phyloP scores from a whole-genome alignment of 148 eudicot species.

The Rhododendron ferrugineum region DNA sequence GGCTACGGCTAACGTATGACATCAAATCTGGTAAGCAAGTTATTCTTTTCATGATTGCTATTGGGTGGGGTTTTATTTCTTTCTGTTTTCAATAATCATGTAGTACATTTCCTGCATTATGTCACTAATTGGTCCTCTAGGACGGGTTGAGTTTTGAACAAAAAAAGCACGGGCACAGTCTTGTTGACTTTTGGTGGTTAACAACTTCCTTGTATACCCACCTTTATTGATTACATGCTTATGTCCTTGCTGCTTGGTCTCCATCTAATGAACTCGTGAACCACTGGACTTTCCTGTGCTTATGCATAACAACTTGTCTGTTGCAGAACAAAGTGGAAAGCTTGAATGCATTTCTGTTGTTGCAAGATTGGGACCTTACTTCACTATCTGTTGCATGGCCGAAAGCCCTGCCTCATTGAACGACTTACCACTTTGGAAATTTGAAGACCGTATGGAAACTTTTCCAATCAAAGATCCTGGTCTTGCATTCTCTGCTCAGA shows the following conservation, averaged over 20 bases:
- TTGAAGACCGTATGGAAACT: conserved; percentile 72
- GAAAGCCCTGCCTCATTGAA: conserved; percentile 95
- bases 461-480: conserved; percentile 86
- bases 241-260: neutral
- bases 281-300: neutral
- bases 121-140: neutral
- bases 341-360: conserved; percentile 81
- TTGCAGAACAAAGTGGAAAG: conserved; percentile 93
- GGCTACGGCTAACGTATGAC: conserved; percentile 85
- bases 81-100: neutral
- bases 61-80: neutral
- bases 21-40: conserved; percentile 65
- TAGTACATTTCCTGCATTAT: neutral
- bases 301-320: neutral
- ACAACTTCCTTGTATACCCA: conserved; percentile 1
- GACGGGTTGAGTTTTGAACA: neutral
- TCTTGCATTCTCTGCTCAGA: conserved; percentile 80
- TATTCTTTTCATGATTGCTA: neutral
- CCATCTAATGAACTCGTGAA: neutral
- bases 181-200: neutral
- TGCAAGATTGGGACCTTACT: conserved; percentile 67
- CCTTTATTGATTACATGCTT: neutral
- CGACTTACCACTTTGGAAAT: conserved; percentile 90
- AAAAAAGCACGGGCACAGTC: neutral
- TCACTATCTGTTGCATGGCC: conserved; percentile 81